These are phyloP conservation scores for Daldinia loculata DNA, from an alignment of 495 filamentous ascomycete genomes.

Conservation along the genomic window DNA sequence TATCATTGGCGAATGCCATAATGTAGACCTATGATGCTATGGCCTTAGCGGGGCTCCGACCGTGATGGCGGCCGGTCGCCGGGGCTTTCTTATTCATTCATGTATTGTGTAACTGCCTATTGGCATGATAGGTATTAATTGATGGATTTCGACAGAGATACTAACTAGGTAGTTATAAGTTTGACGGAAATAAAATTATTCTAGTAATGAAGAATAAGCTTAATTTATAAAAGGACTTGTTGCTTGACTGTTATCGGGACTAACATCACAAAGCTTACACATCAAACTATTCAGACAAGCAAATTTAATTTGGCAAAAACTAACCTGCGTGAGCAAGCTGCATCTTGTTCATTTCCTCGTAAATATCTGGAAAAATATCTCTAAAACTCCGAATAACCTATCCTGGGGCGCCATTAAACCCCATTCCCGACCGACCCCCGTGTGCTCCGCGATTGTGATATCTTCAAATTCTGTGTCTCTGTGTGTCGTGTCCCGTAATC, in stretches of 20 bases:
- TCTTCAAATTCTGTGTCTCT: constrained; percentile 22
- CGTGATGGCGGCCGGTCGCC: constrained; percentile 25
- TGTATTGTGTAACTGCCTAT: background rate
- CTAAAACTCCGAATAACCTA: constrained; percentile 17
- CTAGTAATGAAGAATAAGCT: no score
- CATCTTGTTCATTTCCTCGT: constrained; percentile 28
- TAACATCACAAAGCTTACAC: background rate
- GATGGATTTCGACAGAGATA: background rate
- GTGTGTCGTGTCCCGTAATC: constrained; percentile 27
- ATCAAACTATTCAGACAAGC: background rate
- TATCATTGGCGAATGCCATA: constrained; percentile 8
- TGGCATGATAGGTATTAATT: no score
- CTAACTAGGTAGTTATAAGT: no score
- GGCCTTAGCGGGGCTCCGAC: constrained; percentile 10
- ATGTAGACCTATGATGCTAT: constrained; percentile 9
- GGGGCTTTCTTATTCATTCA: constrained; percentile 7
- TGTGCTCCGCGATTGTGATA: constrained; percentile 22
- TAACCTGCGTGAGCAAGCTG: constrained; percentile 1
- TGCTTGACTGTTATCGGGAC: background rate
- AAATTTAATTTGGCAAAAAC: background rate
- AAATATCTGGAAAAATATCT: constrained; percentile 24
- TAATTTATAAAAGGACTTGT: no score
- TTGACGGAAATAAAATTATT: no score
- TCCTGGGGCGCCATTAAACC: constrained; percentile 3
- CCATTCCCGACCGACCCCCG: background rate